phyloP scores from a whole-genome alignment of 768 basidiomycete genomes.

The Boletellus emodensis region DNA sequence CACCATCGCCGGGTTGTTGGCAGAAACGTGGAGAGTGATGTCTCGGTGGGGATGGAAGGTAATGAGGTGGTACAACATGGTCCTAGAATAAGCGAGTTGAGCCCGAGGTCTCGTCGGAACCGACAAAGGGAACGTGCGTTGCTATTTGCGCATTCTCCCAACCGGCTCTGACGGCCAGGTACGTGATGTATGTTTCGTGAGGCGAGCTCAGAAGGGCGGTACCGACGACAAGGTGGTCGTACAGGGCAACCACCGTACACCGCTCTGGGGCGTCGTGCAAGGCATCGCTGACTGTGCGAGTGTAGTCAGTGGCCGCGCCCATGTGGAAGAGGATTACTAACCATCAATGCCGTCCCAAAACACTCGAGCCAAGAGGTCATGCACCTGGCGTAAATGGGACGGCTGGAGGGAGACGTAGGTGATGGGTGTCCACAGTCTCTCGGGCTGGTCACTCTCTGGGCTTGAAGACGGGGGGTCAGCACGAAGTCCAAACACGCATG shows the following conservation, averaged over 20 bases:
- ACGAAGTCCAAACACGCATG: background rate
- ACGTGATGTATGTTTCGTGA: conserved; percentile 78
- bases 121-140: conserved; percentile 41
- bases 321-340: conserved; percentile 25
- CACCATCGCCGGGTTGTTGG: conserved; percentile 78
- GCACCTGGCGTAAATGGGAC: conserved; percentile 63
- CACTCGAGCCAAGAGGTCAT: conserved; percentile 59
- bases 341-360: conserved; percentile 82
- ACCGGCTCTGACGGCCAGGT: conserved; percentile 70
- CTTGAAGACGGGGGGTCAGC: conserved; percentile 33
- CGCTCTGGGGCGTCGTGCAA: conserved; percentile 65
- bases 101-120: background rate
- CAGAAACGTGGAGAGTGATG: conserved; percentile 79
- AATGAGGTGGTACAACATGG: conserved; percentile 77
- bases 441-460: conserved; percentile 47
- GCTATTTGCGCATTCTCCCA: conserved; percentile 82
- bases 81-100: conserved; percentile 34
- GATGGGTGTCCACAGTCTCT: conserved; percentile 49
- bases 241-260: conserved; percentile 72
- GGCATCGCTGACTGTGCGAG: conserved; percentile 59
- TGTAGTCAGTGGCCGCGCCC: conserved; percentile 1
- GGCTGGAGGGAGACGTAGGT: conserved; percentile 57
- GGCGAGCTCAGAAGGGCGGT: conserved; percentile 75
- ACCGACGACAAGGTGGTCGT: conserved; percentile 69
- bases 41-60: conserved; percentile 68